These are phyloP conservation scores for Sugiyamaella chiloensis DNA, from an alignment of 805 yeast species.

Conservation along the genomic window DNA sequence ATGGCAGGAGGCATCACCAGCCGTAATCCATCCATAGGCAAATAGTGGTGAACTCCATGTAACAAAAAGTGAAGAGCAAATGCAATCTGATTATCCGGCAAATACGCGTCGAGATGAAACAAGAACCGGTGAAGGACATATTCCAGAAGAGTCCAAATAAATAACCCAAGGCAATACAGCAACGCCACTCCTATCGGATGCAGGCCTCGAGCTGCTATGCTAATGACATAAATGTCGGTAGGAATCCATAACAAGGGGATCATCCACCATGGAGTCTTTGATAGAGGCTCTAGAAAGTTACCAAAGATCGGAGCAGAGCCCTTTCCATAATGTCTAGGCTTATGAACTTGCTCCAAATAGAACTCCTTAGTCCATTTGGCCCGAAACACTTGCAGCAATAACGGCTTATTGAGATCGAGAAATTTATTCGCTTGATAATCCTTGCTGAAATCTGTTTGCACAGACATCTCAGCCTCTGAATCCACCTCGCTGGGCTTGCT, in stretches of 20 bases:
- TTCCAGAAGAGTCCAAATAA: conserved; percentile 91
- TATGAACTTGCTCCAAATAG: conserved; percentile 92
- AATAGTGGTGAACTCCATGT: conserved; percentile 95
- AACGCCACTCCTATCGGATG: conserved; percentile 45
- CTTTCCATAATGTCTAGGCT: conserved; percentile 97
- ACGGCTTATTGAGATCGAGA: conserved; percentile 78
- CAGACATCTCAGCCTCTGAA: conserved; percentile 63
- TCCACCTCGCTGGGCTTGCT: conserved; percentile 51
- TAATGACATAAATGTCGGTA: conserved; percentile 60
- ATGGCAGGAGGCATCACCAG: conserved; percentile 96
- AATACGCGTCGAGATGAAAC: conserved; percentile 84
- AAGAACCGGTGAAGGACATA: conserved; percentile 84
- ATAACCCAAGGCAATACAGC: conserved; percentile 75
- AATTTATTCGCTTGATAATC: conserved; percentile 80
- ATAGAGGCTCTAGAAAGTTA: conserved; percentile 86
- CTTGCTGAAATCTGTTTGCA: conserved; percentile 70
- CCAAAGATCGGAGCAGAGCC: conserved; percentile 97
- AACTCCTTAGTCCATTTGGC: conserved; percentile 81
- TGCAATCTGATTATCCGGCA: conserved; percentile 76
- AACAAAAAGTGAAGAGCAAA: conserved; percentile 82
- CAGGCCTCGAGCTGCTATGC: conserved; percentile 54
- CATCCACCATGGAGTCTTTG: conserved; percentile 92
- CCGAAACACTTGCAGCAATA: conserved; percentile 73
- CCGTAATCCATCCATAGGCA: conserved; percentile 94
- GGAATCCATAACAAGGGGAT: conserved; percentile 90